Evolutionary conservation across 768 basidiomycete species (phyloP), one percentile per base, ranked within the genome.

Genomic region (Zangia roseola): DNA sequence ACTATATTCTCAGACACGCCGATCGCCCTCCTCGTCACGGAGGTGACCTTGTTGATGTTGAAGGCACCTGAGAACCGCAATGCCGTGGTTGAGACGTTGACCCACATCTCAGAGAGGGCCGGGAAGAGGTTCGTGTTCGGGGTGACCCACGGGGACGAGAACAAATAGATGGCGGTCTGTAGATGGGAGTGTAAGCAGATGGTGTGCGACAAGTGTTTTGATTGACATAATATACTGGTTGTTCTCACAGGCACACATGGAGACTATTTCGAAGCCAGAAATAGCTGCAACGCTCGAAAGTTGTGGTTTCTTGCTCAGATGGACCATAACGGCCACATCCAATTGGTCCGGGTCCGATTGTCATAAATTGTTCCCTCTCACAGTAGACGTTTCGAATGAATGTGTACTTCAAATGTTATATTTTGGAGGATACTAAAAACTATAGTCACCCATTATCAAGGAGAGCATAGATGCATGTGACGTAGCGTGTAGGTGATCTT

Each of bases 41-140:
- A 56, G 17, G 48, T 65, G 10, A 3, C 38, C 23, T 10, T 63
- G 17, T 8, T 56, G 28, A 51, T 56, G 2, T 38, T 65, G 40
- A 65, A 68, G n/a, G 34, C 45, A 7, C 49, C 58, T 2, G 64
- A 55, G 44, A 48, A 65, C 33, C 65, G 64, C 5, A 50, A 31
- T 2, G 7, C 43, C 14, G 51, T 61, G 1, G 50, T 51, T 10
- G 47, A 53, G 0, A 47, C 57, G 10, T 24, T 63, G 40, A 20
- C 49, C 24, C 33, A 42, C 45, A 6, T 58, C 21, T 56, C 55
- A 0, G 52, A 63, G 6, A 43, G 16, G 2, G 59, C n/a, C 20
- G 28, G 30, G 23, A 40, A 55, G 28, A 35, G 5, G 8, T 6
- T 63, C 8, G 56, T 59, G 10, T 68, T 53, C 21, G 66, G 64